Evolutionary conservation across 192 early-diverging fungal species (phyloP), one percentile per base, ranked within the genome.

Genomic region (Umbelopsis sp.): DNA sequence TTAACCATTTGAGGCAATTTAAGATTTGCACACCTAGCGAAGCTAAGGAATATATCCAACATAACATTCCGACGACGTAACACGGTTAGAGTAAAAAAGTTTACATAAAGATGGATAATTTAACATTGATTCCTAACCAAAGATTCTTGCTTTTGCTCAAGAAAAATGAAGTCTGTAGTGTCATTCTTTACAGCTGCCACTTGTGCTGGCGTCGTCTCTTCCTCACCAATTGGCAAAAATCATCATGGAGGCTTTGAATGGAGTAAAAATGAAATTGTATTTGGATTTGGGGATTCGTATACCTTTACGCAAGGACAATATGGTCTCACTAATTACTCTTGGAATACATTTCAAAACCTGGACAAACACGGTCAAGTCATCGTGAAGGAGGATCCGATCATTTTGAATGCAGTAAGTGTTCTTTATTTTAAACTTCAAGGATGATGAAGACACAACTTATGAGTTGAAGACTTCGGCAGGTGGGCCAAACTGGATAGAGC

Each of bases 271-370:
- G 12, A 61, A 61, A 30, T 61, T 0, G 55, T 61, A 0, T 61
- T 61, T n/a, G 55, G 25, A 13, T 61, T 61, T 61, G 55, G 55
- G 13, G 55, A 61, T 16, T 61, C 55, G 6, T 61, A 61, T 16
- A 61, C 55, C 30, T 61, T 15, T 37, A 61, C 55, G 1, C 55
- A 61, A 61, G 55, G 55, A 18, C 12, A 61, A 61, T 61, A 33
- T 5, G 55, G 55, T 5, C 30, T 18, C 3, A 61, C 55, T 13
- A 61, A 61, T 13, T 61, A 35, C 33, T 61, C 55, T 16, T 61
- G 55, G 55, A 61, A 61, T 35, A 35, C 55, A 2, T 61, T 61
- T 16, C 55, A 61, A 35, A 22, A 27, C 9, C 55, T 61, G 27
- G 55, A 61, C 25, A 27, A 35, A 18, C 30, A 61, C 33, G 55